These are phyloP conservation scores for Solanum rostratum DNA, from an alignment of 257 asterid genomes.

Conservation along the genomic window DNA sequence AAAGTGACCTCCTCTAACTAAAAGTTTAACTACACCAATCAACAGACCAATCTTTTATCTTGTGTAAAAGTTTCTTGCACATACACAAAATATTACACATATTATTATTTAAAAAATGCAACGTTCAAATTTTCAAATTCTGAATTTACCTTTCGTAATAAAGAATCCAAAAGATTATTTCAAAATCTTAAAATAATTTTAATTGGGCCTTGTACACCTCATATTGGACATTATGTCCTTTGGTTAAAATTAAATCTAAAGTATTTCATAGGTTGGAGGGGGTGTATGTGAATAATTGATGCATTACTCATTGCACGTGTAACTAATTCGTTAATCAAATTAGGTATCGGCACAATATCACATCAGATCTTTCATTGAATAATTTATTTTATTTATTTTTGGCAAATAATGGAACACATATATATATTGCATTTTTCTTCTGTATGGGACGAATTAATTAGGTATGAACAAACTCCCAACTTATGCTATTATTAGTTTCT, in stretches of 20 bases:
- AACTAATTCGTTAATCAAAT: background rate
- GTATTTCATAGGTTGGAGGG: background rate
- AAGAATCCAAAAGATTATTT: background rate
- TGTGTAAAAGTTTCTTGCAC: too few relatives aligned
- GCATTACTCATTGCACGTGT: conserved; percentile 13
- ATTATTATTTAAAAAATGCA: too few relatives aligned
- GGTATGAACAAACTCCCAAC: background rate
- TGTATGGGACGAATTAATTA: background rate
- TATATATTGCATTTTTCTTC: background rate
- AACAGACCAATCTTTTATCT: too few relatives aligned
- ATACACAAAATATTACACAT: too few relatives aligned
- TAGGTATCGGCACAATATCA: background rate
- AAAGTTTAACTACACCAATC: too few relatives aligned
- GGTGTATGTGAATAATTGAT: background rate
- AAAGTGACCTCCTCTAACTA: too few relatives aligned
- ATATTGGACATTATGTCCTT: background rate
- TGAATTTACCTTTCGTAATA: background rate
- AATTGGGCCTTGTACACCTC: background rate
- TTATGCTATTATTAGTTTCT: background rate
- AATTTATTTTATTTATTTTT: background rate
- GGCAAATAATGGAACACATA: background rate
- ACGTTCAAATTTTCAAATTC: too few relatives aligned
- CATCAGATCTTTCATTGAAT: background rate
- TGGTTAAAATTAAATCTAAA: background rate
- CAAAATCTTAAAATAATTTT: background rate